Evolutionary conservation across 2,329 filamentous ascomycete genomes (phyloP).

Genomic region (Fusarium nanum): DNA sequence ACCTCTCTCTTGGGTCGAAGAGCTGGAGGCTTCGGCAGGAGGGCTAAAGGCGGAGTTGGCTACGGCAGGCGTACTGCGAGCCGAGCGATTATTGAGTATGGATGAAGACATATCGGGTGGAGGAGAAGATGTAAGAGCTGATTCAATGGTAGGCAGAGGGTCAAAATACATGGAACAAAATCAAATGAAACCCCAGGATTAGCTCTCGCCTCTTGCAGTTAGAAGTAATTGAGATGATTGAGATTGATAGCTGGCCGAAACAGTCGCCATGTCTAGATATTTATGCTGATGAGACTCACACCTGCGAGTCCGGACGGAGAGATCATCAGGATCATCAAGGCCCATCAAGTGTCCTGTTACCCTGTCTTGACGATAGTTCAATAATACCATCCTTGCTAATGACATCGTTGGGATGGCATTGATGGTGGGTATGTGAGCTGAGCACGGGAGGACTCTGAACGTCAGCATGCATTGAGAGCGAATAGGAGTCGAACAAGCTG

Average conservation of each 20-base stretch:
- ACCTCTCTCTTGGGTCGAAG: constrained; percentile 24
- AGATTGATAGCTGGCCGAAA: constrained; percentile 4
- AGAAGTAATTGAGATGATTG: constrained; percentile 7
- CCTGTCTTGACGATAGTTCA: constrained; percentile 39
- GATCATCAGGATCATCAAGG: constrained; percentile 8
- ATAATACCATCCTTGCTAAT: constrained; percentile 40
- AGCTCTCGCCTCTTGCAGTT: constrained; percentile 13
- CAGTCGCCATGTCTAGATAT: constrained; percentile 33
- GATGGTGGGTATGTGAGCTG: constrained; percentile 35
- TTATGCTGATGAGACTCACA: constrained; percentile 24
- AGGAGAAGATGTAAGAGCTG: constrained; percentile 25
- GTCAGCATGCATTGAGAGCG: constrained; percentile 13
- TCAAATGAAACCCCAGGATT: constrained; percentile 2
- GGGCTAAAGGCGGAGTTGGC: constrained; percentile 34
- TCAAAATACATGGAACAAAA: constrained; percentile 31
- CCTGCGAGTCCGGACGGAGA: constrained; percentile 20
- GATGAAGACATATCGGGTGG: constrained; percentile 39
- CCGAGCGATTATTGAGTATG: constrained; percentile 32
- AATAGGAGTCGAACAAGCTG: constrained; percentile 7
- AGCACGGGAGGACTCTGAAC: constrained; percentile 29
- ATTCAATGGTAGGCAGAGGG: constrained; percentile 30
- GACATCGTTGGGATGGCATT: constrained; percentile 35
- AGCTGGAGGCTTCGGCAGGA: constrained; percentile 31
- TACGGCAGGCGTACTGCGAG: constrained; percentile 43
- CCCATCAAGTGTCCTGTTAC: constrained; percentile 15